phyloP scores from a whole-genome alignment of 2,329 filamentous ascomycete species.

The Pseudomassariella vexata region DNA sequence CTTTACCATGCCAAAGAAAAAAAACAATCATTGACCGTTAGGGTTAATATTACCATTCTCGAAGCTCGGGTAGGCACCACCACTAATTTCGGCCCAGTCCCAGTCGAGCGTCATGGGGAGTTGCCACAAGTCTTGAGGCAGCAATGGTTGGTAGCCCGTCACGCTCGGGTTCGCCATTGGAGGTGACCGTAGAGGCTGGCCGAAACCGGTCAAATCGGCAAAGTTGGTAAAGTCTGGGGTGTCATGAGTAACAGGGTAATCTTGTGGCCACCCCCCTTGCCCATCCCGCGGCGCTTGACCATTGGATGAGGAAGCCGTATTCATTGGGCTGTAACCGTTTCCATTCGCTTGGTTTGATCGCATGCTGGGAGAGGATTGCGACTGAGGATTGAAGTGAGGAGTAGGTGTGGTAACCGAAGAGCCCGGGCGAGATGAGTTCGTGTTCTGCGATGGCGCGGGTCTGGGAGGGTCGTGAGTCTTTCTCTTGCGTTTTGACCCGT shows the following conservation, averaged over 20 bases:
- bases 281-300: conserved; percentile 38
- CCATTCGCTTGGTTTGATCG: conserved; percentile 20
- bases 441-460: conserved; percentile 16
- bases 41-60: conserved; percentile 48
- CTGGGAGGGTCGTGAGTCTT: conserved; percentile 56
- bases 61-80: conserved; percentile 57
- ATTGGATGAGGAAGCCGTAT: conserved; percentile 28
- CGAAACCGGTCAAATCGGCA: conserved; percentile 39
- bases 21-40: background rate
- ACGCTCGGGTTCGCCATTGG: conserved; percentile 28
- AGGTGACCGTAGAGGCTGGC: conserved; percentile 23
- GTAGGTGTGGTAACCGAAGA: conserved; percentile 20
- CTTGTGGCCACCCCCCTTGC: conserved; percentile 40
- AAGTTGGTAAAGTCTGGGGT: conserved; percentile 38
- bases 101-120: conserved; percentile 95
- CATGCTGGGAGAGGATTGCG: conserved; percentile 20
- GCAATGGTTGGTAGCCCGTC: conserved; percentile 67
- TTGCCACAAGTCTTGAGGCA: conserved; percentile 90
- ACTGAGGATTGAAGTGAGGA: conserved; percentile 23
- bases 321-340: conserved; percentile 32
- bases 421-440: conserved; percentile 16
- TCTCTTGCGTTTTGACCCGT: conserved; percentile 76
- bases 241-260: conserved; percentile 31
- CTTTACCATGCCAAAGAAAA: too few species aligned
- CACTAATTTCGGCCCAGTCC: conserved; percentile 68